phyloP scores from a whole-genome alignment of 345 rosid species.

The Rhodomyrtus tomentosa region DNA sequence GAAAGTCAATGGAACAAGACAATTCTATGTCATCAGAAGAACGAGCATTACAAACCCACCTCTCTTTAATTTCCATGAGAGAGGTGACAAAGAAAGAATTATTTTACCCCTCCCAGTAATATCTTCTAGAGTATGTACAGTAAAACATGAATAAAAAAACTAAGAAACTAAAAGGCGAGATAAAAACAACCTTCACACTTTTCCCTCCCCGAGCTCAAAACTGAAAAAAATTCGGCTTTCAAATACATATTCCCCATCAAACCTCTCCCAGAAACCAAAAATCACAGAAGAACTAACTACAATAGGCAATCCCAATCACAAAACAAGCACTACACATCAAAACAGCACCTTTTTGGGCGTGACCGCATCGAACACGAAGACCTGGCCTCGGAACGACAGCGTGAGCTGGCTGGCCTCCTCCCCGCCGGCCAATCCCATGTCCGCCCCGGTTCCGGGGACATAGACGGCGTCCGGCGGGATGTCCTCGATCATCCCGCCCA shows the following conservation, averaged over 20 bases:
- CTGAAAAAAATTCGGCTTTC: background rate
- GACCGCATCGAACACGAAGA: constrained; percentile 80
- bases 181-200: background rate
- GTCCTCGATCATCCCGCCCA: constrained; percentile 37
- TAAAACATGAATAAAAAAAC: background rate
- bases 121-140: background rate
- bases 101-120: background rate
- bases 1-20: background rate
- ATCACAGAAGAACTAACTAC: background rate
- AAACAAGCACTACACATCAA: background rate
- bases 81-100: background rate
- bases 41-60: background rate
- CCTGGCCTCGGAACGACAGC: constrained; percentile 81
- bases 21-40: background rate
- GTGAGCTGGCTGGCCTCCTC: constrained; percentile 53
- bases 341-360: constrained; percentile 59
- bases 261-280: background rate
- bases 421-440: constrained; percentile 16
- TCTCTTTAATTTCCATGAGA: background rate
- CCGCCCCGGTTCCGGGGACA: constrained; percentile 19
- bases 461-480: constrained; percentile 45
- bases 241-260: background rate
- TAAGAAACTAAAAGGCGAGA: background rate
- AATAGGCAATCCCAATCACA: background rate
- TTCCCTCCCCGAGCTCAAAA: background rate